Conservation (phyloP, 148 eudicot species). For the Hydrangea macrophylla region DNA sequence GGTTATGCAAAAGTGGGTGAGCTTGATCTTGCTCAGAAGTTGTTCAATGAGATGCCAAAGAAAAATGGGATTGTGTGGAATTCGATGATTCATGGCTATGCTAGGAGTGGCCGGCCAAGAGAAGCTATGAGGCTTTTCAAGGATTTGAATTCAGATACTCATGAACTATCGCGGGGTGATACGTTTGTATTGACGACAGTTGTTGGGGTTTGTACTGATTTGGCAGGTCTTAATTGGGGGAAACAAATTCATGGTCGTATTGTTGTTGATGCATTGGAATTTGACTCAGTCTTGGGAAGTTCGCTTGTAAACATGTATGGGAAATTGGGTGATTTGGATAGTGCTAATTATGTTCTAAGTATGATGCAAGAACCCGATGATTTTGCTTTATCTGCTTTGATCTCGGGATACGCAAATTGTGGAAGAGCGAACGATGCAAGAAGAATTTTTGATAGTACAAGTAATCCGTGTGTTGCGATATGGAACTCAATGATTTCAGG, state of each 20-base stretch:
- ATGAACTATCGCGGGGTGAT: conserved; percentile 41
- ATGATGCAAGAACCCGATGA: conserved; percentile 50
- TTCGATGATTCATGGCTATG: conserved; percentile 81
- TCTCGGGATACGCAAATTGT: conserved; percentile 64
- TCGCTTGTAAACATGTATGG: conserved; percentile 81
- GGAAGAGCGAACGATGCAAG: conserved; percentile 70
- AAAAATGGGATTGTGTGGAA: conserved; percentile 77
- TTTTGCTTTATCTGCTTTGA: conserved; percentile 80
- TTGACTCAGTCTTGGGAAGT: conserved; percentile 75
- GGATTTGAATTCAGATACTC: conserved; percentile 34
- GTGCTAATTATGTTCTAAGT: conserved; percentile 39
- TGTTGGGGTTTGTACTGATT: conserved; percentile 67
- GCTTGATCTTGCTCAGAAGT: conserved; percentile 37
- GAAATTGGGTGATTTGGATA: conserved; percentile 67
- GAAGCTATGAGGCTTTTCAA: conserved; percentile 69
- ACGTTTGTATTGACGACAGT: conserved; percentile 62
- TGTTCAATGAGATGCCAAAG: conserved; percentile 73
- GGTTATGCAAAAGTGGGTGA: conserved; percentile 61
- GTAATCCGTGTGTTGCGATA: conserved; percentile 48
- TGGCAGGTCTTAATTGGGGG: conserved; percentile 56
- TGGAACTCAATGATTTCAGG: conserved; percentile 91
- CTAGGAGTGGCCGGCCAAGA: conserved; percentile 40
- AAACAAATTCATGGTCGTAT: conserved; percentile 77
- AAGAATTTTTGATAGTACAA: conserved; percentile 36
- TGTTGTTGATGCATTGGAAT: conserved; percentile 39